Base-by-base conservation (phyloP, 441 rosid species). In the Jatropha podagrica region DNA sequence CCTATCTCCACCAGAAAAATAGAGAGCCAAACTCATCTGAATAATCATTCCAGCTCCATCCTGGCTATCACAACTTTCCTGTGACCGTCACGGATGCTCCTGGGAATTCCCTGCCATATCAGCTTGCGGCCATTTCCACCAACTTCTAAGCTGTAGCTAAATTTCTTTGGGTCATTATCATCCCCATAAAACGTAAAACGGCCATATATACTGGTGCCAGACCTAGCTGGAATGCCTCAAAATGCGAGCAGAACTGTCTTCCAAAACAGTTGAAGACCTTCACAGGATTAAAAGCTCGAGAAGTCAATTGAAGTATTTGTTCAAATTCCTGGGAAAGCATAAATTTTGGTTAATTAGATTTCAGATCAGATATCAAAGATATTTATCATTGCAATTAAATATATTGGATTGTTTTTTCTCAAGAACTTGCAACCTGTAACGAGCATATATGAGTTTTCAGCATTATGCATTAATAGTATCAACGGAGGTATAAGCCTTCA, bases 161-260 rank as follows among this genome's bases (percentile, higher is more conserved):
- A 91, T 75, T 89, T 85, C 80, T 88, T 87, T 1, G 93, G 91
- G 62, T 87, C 93, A 40, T 83, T 81, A 66, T 91, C 93, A 12
- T 91, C 93, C 95, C 95, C 95, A 91, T 89, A 73, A 91, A 91
- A 71, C 95, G 87, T 71, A 90, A 72, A 82, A 90, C 88, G 64
- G 95, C 95, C 76, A 90, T 87, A 71, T 90, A 90, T 17, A 88
- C 91, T 0, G 95, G 95, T 51, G 92, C 87, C 82, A 83, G 75
- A n/a, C 95, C 92, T 40, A 85, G 83, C 86, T 89, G 93, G 79
- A 91, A 91, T 7, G 95, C 93, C 82, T 91, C 95, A 27, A 91
- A 91, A 74, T 91, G 95, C 75, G 89, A 79, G 82, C 95, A 91
- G 79, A 91, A 91, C 65, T 86, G 87, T 76, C 86, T 88, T 65